Conservation (phyloP, 495 filamentous ascomycete species). For the Aspergillus bridgeri region DNA sequence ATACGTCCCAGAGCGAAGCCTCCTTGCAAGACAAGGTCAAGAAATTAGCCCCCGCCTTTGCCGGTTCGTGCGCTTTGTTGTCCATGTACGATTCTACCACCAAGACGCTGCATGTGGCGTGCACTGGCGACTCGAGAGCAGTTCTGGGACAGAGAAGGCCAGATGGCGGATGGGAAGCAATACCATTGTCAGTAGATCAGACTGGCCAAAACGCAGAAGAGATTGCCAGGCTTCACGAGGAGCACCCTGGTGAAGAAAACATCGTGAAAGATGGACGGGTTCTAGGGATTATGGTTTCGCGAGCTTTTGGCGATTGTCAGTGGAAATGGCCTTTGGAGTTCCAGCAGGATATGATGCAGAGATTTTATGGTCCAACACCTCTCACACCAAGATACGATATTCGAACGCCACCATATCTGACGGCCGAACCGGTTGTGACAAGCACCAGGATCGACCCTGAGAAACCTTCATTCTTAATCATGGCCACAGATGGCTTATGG, state of each 20-base stretch:
- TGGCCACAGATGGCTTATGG: conserved; percentile 66
- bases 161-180: conserved; percentile 45
- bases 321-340: conserved; percentile 60
- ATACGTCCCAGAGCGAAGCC: conserved; percentile 18
- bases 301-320: conserved; percentile 60
- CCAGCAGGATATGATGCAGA: conserved; percentile 34
- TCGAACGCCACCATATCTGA: conserved; percentile 61
- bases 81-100: conserved; percentile 49
- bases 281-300: conserved; percentile 53
- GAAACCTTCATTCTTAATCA: conserved; percentile 54
- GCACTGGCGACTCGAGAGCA: conserved; percentile 57
- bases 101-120: conserved; percentile 54
- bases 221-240: conserved; percentile 41
- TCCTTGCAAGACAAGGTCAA: conserved; percentile 30
- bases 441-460: conserved; percentile 47
- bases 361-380: conserved; percentile 47
- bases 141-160: conserved; percentile 51
- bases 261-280: conserved; percentile 53
- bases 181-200: conserved; percentile 56
- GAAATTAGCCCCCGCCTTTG: conserved; percentile 42
- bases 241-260: conserved; percentile 57
- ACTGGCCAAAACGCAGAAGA: conserved; percentile 54
- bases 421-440: conserved; percentile 60
- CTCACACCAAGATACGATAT: conserved; percentile 34
- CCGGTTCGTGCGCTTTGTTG: conserved; percentile 60